Percentiles rank a stretch among this genome's conserved stretches.
phyloP scores from a whole-genome alignment of 106 monocot genomes.

The Amphibolis antarctica region DNA sequence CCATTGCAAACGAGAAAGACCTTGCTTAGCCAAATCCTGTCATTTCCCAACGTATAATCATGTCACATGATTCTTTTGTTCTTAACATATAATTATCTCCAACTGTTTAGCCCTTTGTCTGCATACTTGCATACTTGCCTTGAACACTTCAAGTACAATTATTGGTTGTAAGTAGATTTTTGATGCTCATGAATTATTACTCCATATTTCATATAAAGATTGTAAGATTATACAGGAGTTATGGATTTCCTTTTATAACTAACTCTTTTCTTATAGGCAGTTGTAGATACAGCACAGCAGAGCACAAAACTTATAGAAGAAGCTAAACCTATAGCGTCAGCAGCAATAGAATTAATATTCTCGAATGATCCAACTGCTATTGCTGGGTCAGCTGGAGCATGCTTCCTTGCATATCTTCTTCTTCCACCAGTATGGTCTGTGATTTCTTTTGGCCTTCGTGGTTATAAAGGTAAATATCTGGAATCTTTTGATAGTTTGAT shows the following conservation, averaged over 20 bases:
- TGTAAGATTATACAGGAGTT: no score
- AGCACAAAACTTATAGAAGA: constrained; percentile 56
- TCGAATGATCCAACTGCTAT: constrained; percentile 49
- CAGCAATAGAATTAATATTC: constrained; percentile 57
- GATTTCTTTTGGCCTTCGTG: constrained; percentile 73
- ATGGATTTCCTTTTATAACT: background rate
- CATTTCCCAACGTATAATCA: no score
- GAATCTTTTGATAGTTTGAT: background rate
- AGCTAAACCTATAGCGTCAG: constrained; percentile 75
- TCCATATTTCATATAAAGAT: no score
- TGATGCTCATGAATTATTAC: no score
- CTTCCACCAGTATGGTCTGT: constrained; percentile 59
- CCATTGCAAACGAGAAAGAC: no score
- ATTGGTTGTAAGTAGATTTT: no score
- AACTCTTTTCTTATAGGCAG: constrained; percentile 31
- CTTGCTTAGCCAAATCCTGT: no score
- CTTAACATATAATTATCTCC: no score
- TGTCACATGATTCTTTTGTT: no score
- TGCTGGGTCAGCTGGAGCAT: constrained; percentile 47
- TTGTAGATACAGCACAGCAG: constrained; percentile 54
- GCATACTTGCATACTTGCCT: no score
- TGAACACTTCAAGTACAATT: no score
- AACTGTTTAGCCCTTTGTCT: no score
- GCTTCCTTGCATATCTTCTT: constrained; percentile 64
- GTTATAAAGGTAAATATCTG: constrained; percentile 60